A percentile compares a stretch with the other conserved stretches of the same genome.
These are phyloP conservation scores for Candida stauntonica DNA, from an alignment of 805 yeast species.

Conservation along the genomic window DNA sequence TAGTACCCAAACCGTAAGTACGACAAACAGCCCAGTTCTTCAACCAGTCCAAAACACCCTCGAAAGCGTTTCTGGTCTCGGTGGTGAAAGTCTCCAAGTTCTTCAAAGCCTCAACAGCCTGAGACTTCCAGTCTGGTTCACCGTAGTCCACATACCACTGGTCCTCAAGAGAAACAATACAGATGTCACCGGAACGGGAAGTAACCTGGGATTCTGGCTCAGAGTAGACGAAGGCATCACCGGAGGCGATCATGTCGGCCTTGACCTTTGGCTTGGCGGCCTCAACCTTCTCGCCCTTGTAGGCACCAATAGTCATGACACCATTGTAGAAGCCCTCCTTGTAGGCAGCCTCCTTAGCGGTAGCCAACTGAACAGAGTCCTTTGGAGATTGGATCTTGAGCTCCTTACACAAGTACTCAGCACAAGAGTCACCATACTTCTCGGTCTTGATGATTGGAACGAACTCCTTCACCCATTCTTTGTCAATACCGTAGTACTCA, in stretches of 20 bases:
- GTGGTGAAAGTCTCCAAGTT: slow-evolving; percentile 73
- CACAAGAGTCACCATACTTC: slow-evolving; percentile 84
- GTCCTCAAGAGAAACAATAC: slow-evolving; percentile 95
- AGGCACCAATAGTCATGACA: slow-evolving; percentile 71
- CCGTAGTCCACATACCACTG: slow-evolving; percentile 99
- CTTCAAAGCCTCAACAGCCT: slow-evolving; percentile 75
- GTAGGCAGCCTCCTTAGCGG: slow-evolving; percentile 92
- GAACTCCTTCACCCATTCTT: slow-evolving; percentile 82
- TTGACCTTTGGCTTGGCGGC: slow-evolving; percentile 84
- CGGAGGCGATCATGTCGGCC: slow-evolving; percentile 70
- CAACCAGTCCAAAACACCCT: slow-evolving; percentile 92
- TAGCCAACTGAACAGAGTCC: slow-evolving; percentile 78
- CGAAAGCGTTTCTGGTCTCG: slow-evolving; percentile 89
- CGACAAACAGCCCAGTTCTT: slow-evolving; percentile 98
- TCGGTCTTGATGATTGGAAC: slow-evolving; percentile 75
- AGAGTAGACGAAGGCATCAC: slow-evolving; percentile 82
- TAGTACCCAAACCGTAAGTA: slow-evolving; percentile 93
- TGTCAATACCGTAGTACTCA: slow-evolving; percentile 79
- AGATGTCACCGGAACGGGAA: slow-evolving; percentile 94
- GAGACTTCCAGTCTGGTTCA: slow-evolving; percentile 81
- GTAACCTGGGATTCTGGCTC: slow-evolving; percentile 91
- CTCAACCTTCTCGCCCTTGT: slow-evolving; percentile 87
- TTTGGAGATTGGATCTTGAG: slow-evolving; percentile 93
- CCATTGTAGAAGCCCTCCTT: slow-evolving; percentile 97
- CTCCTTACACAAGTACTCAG: slow-evolving; percentile 77